Evolutionary conservation across 192 early-diverging fungal species (phyloP).

Genomic region (Umbelopsis sp.): DNA sequence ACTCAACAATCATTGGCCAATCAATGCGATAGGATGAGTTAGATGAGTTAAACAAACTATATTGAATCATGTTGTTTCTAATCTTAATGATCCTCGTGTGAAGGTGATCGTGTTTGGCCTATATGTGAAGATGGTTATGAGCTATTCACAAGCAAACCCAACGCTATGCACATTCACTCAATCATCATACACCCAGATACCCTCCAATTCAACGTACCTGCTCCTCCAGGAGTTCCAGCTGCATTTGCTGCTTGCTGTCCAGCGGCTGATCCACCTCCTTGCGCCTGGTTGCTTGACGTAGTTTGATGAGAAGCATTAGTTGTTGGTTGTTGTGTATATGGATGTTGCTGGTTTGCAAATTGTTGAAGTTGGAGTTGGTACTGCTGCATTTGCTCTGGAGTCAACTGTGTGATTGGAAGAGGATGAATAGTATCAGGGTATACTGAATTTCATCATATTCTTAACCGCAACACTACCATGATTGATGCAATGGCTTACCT

Average conservation of each 20-base stretch:
- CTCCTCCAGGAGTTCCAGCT: background rate
- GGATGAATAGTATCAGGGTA: background rate
- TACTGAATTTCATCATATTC: background rate
- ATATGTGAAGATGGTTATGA: background rate
- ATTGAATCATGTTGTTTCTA: slow-evolving; percentile 14
- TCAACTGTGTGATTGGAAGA: slow-evolving; percentile 24
- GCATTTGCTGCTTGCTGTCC: background rate
- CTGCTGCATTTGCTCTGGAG: slow-evolving; percentile 42
- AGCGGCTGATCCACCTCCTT: background rate
- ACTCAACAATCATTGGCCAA: background rate
- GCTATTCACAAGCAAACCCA: background rate
- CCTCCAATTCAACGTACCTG: too few relatives aligned
- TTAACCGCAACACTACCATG: background rate
- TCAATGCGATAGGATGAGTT: background rate
- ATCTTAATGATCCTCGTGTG: slow-evolving; percentile 8
- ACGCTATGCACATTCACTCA: too few relatives aligned
- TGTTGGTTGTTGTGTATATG: background rate
- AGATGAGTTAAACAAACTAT: background rate
- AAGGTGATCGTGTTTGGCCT: slow-evolving; percentile 8
- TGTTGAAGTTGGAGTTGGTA: slow-evolving; percentile 42
- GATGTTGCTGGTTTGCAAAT: slow-evolving; percentile 29
- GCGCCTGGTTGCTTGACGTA: background rate
- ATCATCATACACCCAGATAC: too few relatives aligned
- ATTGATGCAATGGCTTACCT: slow-evolving; percentile 17
- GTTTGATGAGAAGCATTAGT: background rate